A percentile compares a stretch with the other conserved stretches of the same genome.
Evolutionary conservation across 805 yeast species (phyloP).

Genomic region (Barnettozyma populi): DNA sequence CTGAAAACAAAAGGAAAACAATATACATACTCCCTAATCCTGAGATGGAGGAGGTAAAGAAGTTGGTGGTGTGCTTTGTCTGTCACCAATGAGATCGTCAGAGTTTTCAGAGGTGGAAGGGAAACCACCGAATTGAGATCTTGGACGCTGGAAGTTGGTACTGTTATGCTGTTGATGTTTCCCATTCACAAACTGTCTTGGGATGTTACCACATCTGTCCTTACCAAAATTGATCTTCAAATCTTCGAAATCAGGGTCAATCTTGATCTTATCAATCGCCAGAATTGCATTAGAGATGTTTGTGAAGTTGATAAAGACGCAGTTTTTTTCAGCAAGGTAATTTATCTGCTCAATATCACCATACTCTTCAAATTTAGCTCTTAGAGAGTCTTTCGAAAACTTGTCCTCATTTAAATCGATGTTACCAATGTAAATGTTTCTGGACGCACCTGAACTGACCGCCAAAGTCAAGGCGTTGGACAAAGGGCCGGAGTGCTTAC

Average conservation of each 20-base stretch:
- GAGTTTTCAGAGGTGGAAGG: background rate
- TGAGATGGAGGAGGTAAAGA: background rate
- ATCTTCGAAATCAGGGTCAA: constrained; percentile 59
- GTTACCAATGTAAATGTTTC: constrained; percentile 86
- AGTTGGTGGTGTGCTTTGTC: constrained; percentile 1
- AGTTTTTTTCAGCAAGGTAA: constrained; percentile 68
- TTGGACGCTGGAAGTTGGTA: background rate
- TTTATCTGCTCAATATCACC: constrained; percentile 97
- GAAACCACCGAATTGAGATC: background rate
- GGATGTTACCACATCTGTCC: constrained; percentile 92
- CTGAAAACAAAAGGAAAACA: background rate
- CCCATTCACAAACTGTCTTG: constrained; percentile 53
- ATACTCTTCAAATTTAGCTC: constrained; percentile 69
- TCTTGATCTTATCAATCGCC: constrained; percentile 80
- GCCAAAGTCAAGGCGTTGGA: constrained; percentile 84
- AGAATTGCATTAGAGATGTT: constrained; percentile 79
- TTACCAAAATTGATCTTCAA: constrained; percentile 89
- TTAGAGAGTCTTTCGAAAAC: constrained; percentile 54
- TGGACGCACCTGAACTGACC: constrained; percentile 87
- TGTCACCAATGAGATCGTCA: background rate
- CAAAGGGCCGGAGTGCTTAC: constrained; percentile 90
- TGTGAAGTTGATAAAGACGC: constrained; percentile 89
- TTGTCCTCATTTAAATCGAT: constrained; percentile 36
- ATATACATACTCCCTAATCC: background rate
- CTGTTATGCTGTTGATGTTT: constrained; percentile 2